Conservation (phyloP, 768 basidiomycete species). For the Leccinum sublutescens region DNA sequence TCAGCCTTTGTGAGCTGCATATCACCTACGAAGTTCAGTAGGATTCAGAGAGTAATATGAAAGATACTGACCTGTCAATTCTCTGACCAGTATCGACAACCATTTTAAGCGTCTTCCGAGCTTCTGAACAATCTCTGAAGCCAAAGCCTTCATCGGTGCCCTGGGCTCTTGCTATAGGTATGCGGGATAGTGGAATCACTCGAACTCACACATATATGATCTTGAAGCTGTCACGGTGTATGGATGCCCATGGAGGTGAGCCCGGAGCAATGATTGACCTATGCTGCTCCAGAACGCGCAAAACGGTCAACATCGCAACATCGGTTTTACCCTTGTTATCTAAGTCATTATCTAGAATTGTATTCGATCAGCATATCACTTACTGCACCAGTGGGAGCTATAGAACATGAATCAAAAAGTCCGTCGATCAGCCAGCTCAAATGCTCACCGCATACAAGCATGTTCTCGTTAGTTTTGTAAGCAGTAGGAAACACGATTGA, state of each 20-base stretch:
- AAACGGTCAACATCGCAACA: conserved; percentile 90
- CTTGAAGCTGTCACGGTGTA: conserved; percentile 79
- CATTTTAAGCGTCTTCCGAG: conserved; percentile 86
- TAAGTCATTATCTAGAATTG: conserved; percentile 4
- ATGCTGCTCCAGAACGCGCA: conserved; percentile 84
- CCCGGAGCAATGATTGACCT: conserved; percentile 32
- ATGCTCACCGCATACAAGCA: conserved; percentile 59
- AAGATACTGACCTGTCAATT: conserved; percentile 70
- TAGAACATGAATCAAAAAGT: neutral
- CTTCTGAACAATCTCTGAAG: conserved; percentile 93
- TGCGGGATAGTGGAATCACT: neutral
- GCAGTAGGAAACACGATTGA: conserved; percentile 93
- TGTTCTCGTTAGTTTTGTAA: conserved; percentile 93
- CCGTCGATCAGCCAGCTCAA: neutral
- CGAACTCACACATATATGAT: conserved; percentile 87
- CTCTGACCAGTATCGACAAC: conserved; percentile 83
- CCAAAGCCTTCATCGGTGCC: conserved; percentile 98
- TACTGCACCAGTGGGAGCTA: conserved; percentile 97
- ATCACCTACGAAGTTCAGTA: conserved; percentile 50
- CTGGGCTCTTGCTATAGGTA: conserved; percentile 35
- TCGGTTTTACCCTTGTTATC: conserved; percentile 91
- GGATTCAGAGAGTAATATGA: neutral
- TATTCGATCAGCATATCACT: conserved; percentile 29
- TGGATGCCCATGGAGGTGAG: conserved; percentile 43
- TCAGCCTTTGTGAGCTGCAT: conserved; percentile 96